A percentile compares a stretch with the other conserved stretches of the same genome.
Evolutionary conservation across 2,329 filamentous ascomycete species (phyloP).

Genomic region (Calonectria hawksworthii): DNA sequence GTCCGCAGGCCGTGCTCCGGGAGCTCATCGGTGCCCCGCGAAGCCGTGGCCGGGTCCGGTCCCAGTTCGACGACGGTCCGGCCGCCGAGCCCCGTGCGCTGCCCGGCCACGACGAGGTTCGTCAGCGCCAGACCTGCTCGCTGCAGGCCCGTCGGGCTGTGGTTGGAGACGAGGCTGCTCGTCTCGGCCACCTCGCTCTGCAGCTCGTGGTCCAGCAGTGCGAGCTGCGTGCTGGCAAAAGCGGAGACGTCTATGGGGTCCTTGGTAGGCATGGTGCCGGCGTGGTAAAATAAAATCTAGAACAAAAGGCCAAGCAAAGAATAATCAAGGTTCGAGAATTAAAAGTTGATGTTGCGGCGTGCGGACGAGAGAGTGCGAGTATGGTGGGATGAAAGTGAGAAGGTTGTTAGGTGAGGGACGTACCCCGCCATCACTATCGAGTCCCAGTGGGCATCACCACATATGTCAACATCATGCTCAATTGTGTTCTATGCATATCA

Average conservation of each 20-base stretch:
- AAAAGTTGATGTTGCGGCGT: conserved; percentile 1
- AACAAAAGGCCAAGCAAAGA: background rate
- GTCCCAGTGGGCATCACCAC: background rate
- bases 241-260: conserved; percentile 71
- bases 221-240: conserved; percentile 80
- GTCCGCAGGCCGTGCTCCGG: conserved; percentile 82
- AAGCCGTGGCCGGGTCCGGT: conserved; percentile 77
- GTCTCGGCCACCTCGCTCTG: conserved; percentile 80
- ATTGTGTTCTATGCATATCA: background rate
- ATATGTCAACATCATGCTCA: background rate
- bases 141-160: conserved; percentile 78
- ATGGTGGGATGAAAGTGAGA: conserved; percentile 31
- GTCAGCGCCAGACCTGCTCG: conserved; percentile 84
- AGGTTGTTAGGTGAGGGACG: conserved; percentile 29
- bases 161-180: conserved; percentile 73
- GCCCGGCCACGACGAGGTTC: conserved; percentile 80
- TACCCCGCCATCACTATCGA: conserved; percentile 38
- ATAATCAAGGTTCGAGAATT: background rate
- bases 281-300: no score
- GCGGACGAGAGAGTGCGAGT: background rate
- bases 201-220: conserved; percentile 79
- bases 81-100: conserved; percentile 92
- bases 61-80: conserved; percentile 87
- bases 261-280: conserved; percentile 51
- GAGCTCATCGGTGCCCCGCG: conserved; percentile 64